Evolutionary conservation across 2,329 filamentous ascomycete species (phyloP).

Genomic region (Ascochyta koolunga): DNA sequence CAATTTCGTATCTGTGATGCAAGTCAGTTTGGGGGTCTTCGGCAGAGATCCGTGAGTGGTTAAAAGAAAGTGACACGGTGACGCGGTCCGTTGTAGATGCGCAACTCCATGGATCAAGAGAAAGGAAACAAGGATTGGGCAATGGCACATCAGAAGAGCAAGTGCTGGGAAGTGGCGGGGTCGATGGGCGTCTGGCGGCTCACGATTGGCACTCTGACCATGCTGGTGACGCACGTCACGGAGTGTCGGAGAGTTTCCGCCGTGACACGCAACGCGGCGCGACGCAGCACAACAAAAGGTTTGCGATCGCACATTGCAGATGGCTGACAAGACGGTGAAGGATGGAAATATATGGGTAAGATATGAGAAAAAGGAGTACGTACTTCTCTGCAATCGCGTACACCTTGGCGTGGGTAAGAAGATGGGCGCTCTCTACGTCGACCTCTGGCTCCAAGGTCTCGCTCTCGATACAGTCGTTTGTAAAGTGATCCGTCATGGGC

Average conservation of each 20-base stretch:
- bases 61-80: conserved; percentile 19
- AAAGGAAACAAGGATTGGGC: conserved; percentile 24
- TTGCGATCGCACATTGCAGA: conserved; percentile 16
- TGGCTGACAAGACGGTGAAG: conserved; percentile 18
- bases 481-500: conserved; percentile 43
- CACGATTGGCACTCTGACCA: conserved; percentile 26
- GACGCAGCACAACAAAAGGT: conserved; percentile 18
- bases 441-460: conserved; percentile 41
- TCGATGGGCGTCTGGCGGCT: conserved; percentile 6
- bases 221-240: conserved; percentile 38
- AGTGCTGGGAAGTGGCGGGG: conserved; percentile 9
- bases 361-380: conserved; percentile 29
- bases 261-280: conserved; percentile 24
- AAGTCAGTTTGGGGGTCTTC: conserved; percentile 29
- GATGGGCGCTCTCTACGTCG: conserved; percentile 49
- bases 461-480: conserved; percentile 39
- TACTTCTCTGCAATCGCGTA: conserved; percentile 59
- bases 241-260: conserved; percentile 35
- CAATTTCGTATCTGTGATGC: conserved; percentile 52
- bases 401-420: conserved; percentile 55
- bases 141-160: not conserved
- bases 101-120: conserved; percentile 13
- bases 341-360: conserved; percentile 18
- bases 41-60: conserved; percentile 14
- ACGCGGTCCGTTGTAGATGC: conserved; percentile 27